Conservation (phyloP, 441 rosid species). For the Erodium trifolium region DNA sequence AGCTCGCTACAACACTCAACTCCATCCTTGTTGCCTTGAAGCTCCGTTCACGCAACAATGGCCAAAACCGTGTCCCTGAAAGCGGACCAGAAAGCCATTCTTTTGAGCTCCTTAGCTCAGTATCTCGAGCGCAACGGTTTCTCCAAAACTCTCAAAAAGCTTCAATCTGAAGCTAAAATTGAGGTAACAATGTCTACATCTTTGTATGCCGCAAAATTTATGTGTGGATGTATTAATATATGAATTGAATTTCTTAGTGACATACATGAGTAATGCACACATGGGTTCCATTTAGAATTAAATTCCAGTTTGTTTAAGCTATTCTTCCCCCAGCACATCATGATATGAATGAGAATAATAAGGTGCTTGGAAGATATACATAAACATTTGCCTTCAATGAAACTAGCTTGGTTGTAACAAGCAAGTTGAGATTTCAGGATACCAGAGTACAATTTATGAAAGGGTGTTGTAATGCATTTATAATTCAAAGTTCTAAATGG, state of each 20-base stretch:
- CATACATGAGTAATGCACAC: background rate
- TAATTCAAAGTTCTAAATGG: background rate
- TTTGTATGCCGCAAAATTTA: background rate
- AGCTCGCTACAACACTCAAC: background rate
- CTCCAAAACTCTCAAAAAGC: conserved; percentile 62
- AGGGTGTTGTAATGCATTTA: background rate
- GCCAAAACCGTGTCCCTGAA: background rate
- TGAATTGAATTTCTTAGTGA: background rate
- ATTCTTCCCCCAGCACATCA: background rate
- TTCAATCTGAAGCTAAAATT: conserved; percentile 55
- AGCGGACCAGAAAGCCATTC: conserved; percentile 28
- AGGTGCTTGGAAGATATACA: background rate
- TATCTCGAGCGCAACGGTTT: conserved; percentile 54
- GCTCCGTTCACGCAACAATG: background rate
- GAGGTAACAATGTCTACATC: conserved; percentile 31
- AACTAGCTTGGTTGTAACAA: background rate
- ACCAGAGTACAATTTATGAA: background rate
- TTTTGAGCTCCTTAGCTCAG: conserved; percentile 49
- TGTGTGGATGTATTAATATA: background rate
- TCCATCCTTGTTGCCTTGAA: background rate
- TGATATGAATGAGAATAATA: background rate
- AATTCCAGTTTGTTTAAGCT: background rate
- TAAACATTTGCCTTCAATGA: background rate
- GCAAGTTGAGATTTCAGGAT: background rate
- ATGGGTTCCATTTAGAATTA: background rate